Base-by-base conservation (phyloP, 2,329 filamentous ascomycete genomes). In the Colletotrichum tanaceti region DNA sequence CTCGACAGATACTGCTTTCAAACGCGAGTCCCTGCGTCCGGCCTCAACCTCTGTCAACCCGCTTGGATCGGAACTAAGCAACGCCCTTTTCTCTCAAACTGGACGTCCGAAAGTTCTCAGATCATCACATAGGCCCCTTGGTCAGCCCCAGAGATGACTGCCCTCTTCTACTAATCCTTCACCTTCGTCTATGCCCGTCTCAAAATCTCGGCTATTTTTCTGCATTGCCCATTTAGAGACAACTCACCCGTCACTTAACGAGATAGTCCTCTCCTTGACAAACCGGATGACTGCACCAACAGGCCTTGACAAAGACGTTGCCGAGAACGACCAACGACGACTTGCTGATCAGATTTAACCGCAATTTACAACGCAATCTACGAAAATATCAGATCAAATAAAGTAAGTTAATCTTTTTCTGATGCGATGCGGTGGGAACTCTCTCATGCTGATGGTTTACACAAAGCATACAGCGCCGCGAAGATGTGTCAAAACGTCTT, bases 401-500 rank as follows among this genome's bases (percentile, higher is more conserved):
- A 35, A 35, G 32, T 35, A 35, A 10, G 32, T 35, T 10, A 2
- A 2, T 10, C 5, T 22, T 18, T 13, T 20, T 35, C 16, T 43
- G 10, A 4, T 60, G 18, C 52, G 9, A 18, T 28, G 3, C 13
- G 32, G 32, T 5, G 20, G 28, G n/a, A 6, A 4, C 5, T n/a
- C 14, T 18, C 38, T 1, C 32, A 54, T 39, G 20, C 28, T 65
- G 7, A 65, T 38, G 16, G 82, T 70, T 54, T 24, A 11, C 47
- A 14, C 60, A 54, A 57, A 39, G 14, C 16, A 57, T 28, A 7
- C 20, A 44, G n/a, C 20, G 35, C 18, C 7, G 11, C 14, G 20
- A 52, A 66, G 20, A 66, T 70, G 70, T 71, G 70, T 43, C 67
- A 57, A 11, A 70, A 59, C 14, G 71, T 72, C 46, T 69, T 46